A percentile compares a stretch with the other conserved stretches of the same genome.
phyloP scores from a whole-genome alignment of 2,329 filamentous ascomycete species.

The Beauveria asiatica region DNA sequence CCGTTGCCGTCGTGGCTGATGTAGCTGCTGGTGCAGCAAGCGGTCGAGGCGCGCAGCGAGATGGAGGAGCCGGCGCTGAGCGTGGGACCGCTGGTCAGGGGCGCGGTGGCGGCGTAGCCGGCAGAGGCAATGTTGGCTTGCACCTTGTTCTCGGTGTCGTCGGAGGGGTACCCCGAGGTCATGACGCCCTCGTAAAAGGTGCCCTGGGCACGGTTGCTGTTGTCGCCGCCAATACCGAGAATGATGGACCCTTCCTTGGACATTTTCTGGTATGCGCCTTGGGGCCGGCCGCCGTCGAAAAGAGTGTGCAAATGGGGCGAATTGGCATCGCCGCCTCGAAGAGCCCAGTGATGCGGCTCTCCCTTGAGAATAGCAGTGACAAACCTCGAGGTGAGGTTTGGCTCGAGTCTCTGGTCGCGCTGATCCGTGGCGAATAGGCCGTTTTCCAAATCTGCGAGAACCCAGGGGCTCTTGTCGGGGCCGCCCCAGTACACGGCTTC shows the following conservation, averaged over 20 bases:
- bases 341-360: conserved; percentile 45
- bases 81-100: conserved; percentile 38
- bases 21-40: conserved; percentile 45
- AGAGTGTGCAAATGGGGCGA: conserved; percentile 48
- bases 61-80: conserved; percentile 42
- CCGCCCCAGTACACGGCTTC: conserved; percentile 62
- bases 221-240: conserved; percentile 64
- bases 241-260: conserved; percentile 56
- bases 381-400: conserved; percentile 46
- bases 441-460: conserved; percentile 63
- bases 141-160: conserved; percentile 48
- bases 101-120: conserved; percentile 38
- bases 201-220: conserved; percentile 49
- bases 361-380: conserved; percentile 51
- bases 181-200: conserved; percentile 60
- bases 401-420: conserved; percentile 41
- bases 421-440: conserved; percentile 52
- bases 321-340: conserved; percentile 48
- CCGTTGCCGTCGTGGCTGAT: conserved; percentile 39
- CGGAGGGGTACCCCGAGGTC: conserved; percentile 52
- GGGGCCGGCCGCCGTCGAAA: conserved; percentile 49
- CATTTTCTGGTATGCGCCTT: conserved; percentile 53
- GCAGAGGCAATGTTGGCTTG: conserved; percentile 54
- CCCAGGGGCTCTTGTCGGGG: conserved; percentile 52
- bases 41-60: conserved; percentile 46